phyloP scores from a whole-genome alignment of 768 basidiomycete species.

The Russula griseocarnosa region DNA sequence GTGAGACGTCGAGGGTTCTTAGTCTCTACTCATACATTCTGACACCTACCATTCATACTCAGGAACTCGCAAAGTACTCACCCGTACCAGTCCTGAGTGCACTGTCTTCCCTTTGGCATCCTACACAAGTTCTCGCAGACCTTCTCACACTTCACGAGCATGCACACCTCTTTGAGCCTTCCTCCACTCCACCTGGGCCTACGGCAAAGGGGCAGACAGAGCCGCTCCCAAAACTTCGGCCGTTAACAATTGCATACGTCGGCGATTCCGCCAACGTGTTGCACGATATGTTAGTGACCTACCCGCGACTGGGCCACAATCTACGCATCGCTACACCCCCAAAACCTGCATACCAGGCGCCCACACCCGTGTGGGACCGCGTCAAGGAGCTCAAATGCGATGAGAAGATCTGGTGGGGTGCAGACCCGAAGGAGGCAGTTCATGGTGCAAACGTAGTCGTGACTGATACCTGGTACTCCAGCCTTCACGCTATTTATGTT shows the following conservation, averaged over 20 bases:
- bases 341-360: constrained; percentile 57
- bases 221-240: constrained; percentile 52
- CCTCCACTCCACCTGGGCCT: constrained; percentile 8
- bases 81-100: constrained; percentile 95
- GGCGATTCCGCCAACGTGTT: constrained; percentile 94
- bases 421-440: constrained; percentile 82
- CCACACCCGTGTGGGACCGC: constrained; percentile 71
- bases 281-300: constrained; percentile 95
- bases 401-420: constrained; percentile 66
- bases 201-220: constrained; percentile 19
- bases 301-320: constrained; percentile 85
- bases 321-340: constrained; percentile 80
- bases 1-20: constrained; percentile 26
- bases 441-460: constrained; percentile 89
- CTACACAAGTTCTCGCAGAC: constrained; percentile 93
- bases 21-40: background rate
- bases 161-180: constrained; percentile 48
- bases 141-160: constrained; percentile 84
- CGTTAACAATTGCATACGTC: constrained; percentile 88
- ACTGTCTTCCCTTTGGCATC: constrained; percentile 93
- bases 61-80: constrained; percentile 89
- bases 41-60: constrained; percentile 5
- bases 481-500: constrained; percentile 1
- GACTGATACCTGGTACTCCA: constrained; percentile 87
- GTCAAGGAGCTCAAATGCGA: constrained; percentile 74